Evolutionary conservation across 2,329 filamentous ascomycete species (phyloP).

Genomic region (Scedosporium dehoogii): DNA sequence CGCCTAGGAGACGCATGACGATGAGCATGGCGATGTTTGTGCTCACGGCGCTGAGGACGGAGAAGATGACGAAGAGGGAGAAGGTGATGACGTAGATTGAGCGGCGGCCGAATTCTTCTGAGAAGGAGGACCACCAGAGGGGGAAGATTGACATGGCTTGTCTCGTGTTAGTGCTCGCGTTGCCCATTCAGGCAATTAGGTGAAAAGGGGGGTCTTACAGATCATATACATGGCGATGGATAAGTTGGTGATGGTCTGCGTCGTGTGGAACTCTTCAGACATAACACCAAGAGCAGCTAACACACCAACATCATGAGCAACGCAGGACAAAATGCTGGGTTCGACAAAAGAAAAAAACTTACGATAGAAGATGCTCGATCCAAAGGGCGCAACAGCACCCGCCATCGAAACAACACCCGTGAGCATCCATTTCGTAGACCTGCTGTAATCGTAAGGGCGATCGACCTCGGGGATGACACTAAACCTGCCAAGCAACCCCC

Average conservation of each 20-base stretch:
- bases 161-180: neutral
- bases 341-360: slow-evolving; percentile 22
- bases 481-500: slow-evolving; percentile 64
- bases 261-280: slow-evolving; percentile 48
- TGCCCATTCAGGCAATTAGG: neutral
- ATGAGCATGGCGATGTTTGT: slow-evolving; percentile 67
- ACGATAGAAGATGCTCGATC: slow-evolving; percentile 78
- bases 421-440: slow-evolving; percentile 73
- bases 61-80: slow-evolving; percentile 60
- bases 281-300: slow-evolving; percentile 60
- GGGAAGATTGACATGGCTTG: slow-evolving; percentile 69
- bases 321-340: neutral
- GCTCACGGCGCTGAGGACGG: slow-evolving; percentile 58
- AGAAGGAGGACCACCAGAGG: slow-evolving; percentile 79
- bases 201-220: neutral
- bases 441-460: slow-evolving; percentile 62
- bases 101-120: slow-evolving; percentile 61
- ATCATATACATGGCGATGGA: slow-evolving; percentile 76
- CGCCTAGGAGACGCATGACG: slow-evolving; percentile 62
- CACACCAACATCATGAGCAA: neutral
- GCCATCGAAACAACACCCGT: slow-evolving; percentile 70
- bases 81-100: slow-evolving; percentile 75
- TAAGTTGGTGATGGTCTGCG: slow-evolving; percentile 60
- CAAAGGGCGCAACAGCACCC: slow-evolving; percentile 69
- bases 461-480: slow-evolving; percentile 71